Percentiles rank a stretch among this genome's conserved stretches.
phyloP scores from a whole-genome alignment of 2,329 filamentous ascomycete species.

The Neoscytalidium dimidiatum region DNA sequence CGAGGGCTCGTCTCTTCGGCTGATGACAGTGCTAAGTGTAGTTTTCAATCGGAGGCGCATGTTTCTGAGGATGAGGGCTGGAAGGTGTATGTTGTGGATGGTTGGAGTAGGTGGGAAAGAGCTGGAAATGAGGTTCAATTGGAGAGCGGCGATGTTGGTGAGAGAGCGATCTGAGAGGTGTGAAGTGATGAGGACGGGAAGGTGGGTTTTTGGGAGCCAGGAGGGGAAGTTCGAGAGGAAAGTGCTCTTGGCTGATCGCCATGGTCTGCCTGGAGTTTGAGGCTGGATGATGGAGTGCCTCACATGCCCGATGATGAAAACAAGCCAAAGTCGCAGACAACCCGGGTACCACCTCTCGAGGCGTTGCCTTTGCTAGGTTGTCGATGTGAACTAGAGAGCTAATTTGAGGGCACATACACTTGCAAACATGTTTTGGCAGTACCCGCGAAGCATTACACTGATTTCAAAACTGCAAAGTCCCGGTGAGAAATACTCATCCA shows the following conservation, averaged over 20 bases:
- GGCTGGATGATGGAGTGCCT: neutral
- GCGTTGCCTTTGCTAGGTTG: neutral
- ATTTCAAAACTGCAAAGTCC: neutral
- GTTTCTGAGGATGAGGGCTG: neutral
- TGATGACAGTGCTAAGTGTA: slow-evolving; percentile 16
- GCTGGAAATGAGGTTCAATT: neutral
- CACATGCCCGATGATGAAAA: slow-evolving; percentile 18
- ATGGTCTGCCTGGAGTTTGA: neutral
- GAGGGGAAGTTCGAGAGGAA: neutral
- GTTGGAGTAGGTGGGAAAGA: neutral
- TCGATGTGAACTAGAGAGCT: slow-evolving; percentile 21
- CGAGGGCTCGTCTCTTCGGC: neutral
- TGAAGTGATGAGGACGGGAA: neutral
- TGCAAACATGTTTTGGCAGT: neutral
- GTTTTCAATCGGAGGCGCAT: slow-evolving; percentile 21
- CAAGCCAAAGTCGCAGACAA: slow-evolving; percentile 20
- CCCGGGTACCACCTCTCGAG: neutral
- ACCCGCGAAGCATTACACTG: neutral
- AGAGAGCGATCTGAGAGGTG: neutral
- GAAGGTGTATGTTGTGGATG: neutral
- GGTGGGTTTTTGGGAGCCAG: neutral
- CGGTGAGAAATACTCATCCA: neutral
- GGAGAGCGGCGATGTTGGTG: neutral
- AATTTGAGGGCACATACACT: slow-evolving; percentile 16
- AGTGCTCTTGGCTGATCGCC: neutral